These are phyloP conservation scores for Linnemannia elongata DNA, from an alignment of 192 early-diverging fungal genomes.

Conservation along the genomic window DNA sequence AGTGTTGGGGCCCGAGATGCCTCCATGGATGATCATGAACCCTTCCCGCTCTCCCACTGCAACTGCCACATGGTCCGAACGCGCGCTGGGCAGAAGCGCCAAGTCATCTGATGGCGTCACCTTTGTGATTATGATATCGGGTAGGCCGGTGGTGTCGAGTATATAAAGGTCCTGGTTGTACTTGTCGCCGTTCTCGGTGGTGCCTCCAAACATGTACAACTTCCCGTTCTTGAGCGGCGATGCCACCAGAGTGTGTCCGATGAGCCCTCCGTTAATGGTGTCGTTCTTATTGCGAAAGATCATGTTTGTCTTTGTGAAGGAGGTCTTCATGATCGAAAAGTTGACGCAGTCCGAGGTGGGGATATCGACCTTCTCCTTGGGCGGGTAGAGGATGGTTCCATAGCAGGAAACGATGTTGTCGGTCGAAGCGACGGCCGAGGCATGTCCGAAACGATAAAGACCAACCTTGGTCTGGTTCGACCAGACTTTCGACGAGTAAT, in stretches of 20 bases:
- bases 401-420: slow-evolving; percentile 37
- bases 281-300: slow-evolving; percentile 17
- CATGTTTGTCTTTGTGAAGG: neutral
- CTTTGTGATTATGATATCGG: slow-evolving; percentile 22
- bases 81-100: slow-evolving; percentile 19
- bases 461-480: slow-evolving; percentile 10
- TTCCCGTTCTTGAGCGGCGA: neutral
- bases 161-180: slow-evolving; percentile 28
- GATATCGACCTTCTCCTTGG: neutral
- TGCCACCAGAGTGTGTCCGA: slow-evolving; percentile 22
- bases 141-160: slow-evolving; percentile 23
- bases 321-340: slow-evolving; percentile 16
- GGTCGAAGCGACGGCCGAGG: slow-evolving; percentile 12
- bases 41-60: slow-evolving; percentile 3
- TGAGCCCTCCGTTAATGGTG: neutral
- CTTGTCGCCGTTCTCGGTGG: neutral
- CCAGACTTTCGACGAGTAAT: slow-evolving; percentile 14
- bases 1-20: neutral
- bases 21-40: slow-evolving; percentile 44
- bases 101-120: neutral
- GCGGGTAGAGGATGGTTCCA: slow-evolving; percentile 9
- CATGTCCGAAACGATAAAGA: slow-evolving; percentile 29
- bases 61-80: slow-evolving; percentile 28
- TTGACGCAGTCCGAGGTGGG: slow-evolving; percentile 31
- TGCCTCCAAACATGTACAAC: slow-evolving; percentile 48